These are phyloP conservation scores for Claviceps cyperi DNA, from an alignment of 2,329 filamentous ascomycete genomes.

Conservation along the genomic window DNA sequence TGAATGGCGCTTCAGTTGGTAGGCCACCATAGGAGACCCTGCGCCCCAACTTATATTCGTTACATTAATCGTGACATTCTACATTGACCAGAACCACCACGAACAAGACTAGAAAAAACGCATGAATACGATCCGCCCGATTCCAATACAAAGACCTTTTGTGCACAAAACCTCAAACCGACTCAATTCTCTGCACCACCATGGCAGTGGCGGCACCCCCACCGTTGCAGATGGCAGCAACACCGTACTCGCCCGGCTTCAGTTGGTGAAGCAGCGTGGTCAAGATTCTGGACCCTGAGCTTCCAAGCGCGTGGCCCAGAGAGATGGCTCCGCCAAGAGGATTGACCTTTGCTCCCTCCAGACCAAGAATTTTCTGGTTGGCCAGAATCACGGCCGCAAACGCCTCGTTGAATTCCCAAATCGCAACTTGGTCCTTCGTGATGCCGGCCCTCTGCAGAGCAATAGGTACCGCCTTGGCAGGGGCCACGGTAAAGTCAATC, in stretches of 20 bases:
- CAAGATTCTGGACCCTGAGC: slow-evolving; percentile 82
- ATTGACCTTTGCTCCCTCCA: slow-evolving; percentile 71
- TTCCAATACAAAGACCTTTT: neutral
- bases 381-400: slow-evolving; percentile 93
- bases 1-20: no score
- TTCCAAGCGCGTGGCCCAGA: slow-evolving; percentile 80
- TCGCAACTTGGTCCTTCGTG: slow-evolving; percentile 74
- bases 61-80: no score
- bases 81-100: no score
- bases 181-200: slow-evolving; percentile 71
- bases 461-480: slow-evolving; percentile 81
- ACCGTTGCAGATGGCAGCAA: slow-evolving; percentile 93
- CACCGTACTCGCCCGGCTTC: slow-evolving; percentile 82
- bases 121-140: neutral
- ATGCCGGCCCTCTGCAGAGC: slow-evolving; percentile 82
- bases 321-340: slow-evolving; percentile 83
- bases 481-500: slow-evolving; percentile 88
- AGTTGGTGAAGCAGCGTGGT: slow-evolving; percentile 85
- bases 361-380: slow-evolving; percentile 79
- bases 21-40: no score
- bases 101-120: neutral
- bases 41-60: no score
- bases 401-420: slow-evolving; percentile 98
- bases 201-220: slow-evolving; percentile 84
- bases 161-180: slow-evolving; percentile 22